phyloP scores from a whole-genome alignment of 2,329 filamentous ascomycete species.

The Simplicillium aogashimaense region DNA sequence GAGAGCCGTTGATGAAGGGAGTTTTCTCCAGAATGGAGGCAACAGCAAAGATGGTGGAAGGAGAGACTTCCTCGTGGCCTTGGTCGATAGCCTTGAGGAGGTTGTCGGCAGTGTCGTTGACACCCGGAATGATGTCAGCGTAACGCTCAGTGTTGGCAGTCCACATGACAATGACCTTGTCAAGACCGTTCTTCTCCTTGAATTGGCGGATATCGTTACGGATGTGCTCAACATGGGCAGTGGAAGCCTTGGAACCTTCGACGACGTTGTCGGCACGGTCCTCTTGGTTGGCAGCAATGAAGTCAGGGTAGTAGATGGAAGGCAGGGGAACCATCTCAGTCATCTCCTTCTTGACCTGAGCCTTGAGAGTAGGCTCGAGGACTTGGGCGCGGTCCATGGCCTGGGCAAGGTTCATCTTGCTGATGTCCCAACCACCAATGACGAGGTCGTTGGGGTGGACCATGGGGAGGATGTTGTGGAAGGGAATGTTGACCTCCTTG shows the following conservation, averaged over 20 bases:
- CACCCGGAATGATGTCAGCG: slow-evolving; percentile 73
- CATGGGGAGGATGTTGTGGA: slow-evolving; percentile 91
- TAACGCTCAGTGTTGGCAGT: slow-evolving; percentile 98
- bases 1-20: slow-evolving; percentile 98
- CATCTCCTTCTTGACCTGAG: slow-evolving; percentile 88
- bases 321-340: slow-evolving; percentile 76
- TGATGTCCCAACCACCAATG: slow-evolving; percentile 97
- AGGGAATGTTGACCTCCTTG: slow-evolving; percentile 90
- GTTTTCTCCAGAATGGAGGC: slow-evolving; percentile 82
- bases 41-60: slow-evolving; percentile 92
- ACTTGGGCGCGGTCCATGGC: slow-evolving; percentile 96
- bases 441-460: slow-evolving; percentile 93
- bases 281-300: slow-evolving; percentile 98
- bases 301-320: slow-evolving; percentile 97
- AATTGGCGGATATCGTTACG: slow-evolving; percentile 91
- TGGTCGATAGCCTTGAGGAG: slow-evolving; percentile 76
- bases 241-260: slow-evolving; percentile 72
- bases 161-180: slow-evolving; percentile 97
- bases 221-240: slow-evolving; percentile 84
- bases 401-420: slow-evolving; percentile 74
- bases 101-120: slow-evolving; percentile 97
- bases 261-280: slow-evolving; percentile 89
- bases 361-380: slow-evolving; percentile 90
- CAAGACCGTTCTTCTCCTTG: slow-evolving; percentile 73
- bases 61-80: slow-evolving; percentile 85